Evolutionary conservation across 768 basidiomycete genomes (phyloP), one percentile per base, ranked within the genome.

Genomic region (Termitomyces sp.): DNA sequence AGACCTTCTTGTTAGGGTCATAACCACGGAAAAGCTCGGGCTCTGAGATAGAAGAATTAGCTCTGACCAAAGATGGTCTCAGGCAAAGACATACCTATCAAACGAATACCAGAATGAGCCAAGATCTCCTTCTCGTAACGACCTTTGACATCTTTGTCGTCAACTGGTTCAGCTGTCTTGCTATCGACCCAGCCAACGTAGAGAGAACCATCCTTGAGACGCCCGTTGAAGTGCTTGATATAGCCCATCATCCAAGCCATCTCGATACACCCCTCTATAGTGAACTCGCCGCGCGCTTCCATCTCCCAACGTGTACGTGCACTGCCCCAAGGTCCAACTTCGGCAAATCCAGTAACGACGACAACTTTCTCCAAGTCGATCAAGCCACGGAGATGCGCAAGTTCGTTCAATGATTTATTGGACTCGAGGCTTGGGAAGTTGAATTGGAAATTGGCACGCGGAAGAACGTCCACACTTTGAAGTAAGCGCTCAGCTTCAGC

Each of bases 181-280:
- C 88, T 86, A 70, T 98, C 96, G 53, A 98, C 95, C 97, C 97
- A 99, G 38, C 97, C 97, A 67, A 99, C 96, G 70, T 98, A 91
- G 37, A 96, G 81, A 37, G 91, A 85, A 48, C 94, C 94, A 67
- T 91, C 86, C 78, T 96, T 95, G 67, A 98, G 83, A 60, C 94
- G 94, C 17, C 97, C 97, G 66, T 99, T 93, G 75, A 98, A 96
- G 80, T 99, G 95, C 75, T 96, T 97, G 84, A 98, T 97, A 77
- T 85, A 86, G 46, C 97, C 96, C 93, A 96, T 98, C 76, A 98
- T 88, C 96, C 96, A 99, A 3, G 96, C 96, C 92, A 99, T 96
- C 79, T 99, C 97, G 69, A 99, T 97, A 70, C 93, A 94, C 20
- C 97, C 97, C 73, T 97, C 91, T 67, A 98, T 96, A 1, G 96